phyloP scores from a whole-genome alignment of 352 stramenopile genomes.

The Phytophthora pluvialis region DNA sequence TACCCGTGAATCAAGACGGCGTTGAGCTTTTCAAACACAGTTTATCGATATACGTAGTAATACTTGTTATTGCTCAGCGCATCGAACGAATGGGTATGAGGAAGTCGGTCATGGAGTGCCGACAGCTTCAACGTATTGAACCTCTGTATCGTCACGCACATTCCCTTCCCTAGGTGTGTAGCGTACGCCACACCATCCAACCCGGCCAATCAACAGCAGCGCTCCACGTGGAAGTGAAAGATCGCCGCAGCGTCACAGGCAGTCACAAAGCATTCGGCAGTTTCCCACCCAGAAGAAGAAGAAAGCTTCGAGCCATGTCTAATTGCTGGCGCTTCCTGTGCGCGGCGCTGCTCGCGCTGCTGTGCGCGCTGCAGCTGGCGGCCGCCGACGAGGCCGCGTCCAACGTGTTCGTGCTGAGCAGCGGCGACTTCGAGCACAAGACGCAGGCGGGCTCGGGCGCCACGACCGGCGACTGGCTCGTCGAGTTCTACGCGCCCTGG shows the following conservation, averaged over 20 bases:
- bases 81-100: too few relatives aligned
- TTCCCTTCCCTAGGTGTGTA: not conserved
- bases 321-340: slow-evolving; percentile 24
- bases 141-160: not conserved
- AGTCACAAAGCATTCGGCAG: slow-evolving; percentile 10
- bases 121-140: not conserved
- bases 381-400: slow-evolving; percentile 30
- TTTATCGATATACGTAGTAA: too few relatives aligned
- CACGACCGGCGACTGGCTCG: slow-evolving; percentile 92
- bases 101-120: too few relatives aligned
- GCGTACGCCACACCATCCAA: slow-evolving; percentile 2
- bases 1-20: too few relatives aligned
- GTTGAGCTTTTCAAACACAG: too few relatives aligned
- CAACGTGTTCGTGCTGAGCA: slow-evolving; percentile 70
- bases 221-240: slow-evolving; percentile 29
- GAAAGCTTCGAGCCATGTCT: slow-evolving; percentile 5
- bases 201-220: slow-evolving; percentile 18
- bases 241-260: slow-evolving; percentile 1
- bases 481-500: slow-evolving; percentile 89
- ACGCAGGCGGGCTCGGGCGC: slow-evolving; percentile 90
- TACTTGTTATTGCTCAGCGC: not conserved
- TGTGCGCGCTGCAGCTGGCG: slow-evolving; percentile 30
- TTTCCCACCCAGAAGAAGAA: not conserved
- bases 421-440: slow-evolving; percentile 88
- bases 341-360: slow-evolving; percentile 34